A percentile compares a stretch with the other conserved stretches of the same genome.
Evolutionary conservation across 164 flowering plant species (phyloP).

Genomic region (Malania oleifera): DNA sequence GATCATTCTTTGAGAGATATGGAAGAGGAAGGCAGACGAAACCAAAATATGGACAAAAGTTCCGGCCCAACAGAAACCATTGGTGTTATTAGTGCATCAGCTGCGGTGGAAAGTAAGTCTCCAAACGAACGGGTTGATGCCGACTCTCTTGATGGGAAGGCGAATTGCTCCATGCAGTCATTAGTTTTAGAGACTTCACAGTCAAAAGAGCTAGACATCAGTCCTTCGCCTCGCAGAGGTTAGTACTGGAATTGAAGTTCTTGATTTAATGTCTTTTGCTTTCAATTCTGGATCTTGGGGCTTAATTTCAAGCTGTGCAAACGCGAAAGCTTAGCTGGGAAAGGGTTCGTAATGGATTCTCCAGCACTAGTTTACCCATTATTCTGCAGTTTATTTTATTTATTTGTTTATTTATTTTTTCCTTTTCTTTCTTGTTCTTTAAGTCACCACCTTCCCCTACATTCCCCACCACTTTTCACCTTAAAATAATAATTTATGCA

Average conservation of each 20-base stretch:
- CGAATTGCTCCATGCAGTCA: slow-evolving; percentile 7
- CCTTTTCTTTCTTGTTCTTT: too few species aligned
- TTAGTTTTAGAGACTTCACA: slow-evolving; percentile 23
- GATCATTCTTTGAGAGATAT: slow-evolving; percentile 13
- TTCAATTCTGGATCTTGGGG: not conserved
- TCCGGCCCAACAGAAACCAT: slow-evolving; percentile 1
- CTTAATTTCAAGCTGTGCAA: too few species aligned
- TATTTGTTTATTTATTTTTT: too few species aligned
- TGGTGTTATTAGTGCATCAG: slow-evolving; percentile 9
- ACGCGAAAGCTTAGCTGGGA: too few species aligned
- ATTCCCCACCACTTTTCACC: too few species aligned
- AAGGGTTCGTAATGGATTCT: too few species aligned
- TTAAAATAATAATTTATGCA: too few species aligned
- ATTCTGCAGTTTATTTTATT: too few species aligned
- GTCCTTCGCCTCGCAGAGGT: slow-evolving; percentile 26
- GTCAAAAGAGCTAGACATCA: slow-evolving; percentile 12
- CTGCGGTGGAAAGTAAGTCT: slow-evolving; percentile 6
- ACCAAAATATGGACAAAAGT: slow-evolving; percentile 1
- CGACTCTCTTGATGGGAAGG: slow-evolving; percentile 7
- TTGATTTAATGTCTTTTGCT: not conserved
- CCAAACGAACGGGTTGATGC: slow-evolving; percentile 7
- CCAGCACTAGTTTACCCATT: too few species aligned
- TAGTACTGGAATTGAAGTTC: not conserved
- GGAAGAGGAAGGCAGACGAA: slow-evolving; percentile 15
- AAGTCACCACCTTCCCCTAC: too few species aligned